A percentile compares a stretch with the other conserved stretches of the same genome.
phyloP scores from a whole-genome alignment of 148 eudicot species.

The Arbutus unedo region DNA sequence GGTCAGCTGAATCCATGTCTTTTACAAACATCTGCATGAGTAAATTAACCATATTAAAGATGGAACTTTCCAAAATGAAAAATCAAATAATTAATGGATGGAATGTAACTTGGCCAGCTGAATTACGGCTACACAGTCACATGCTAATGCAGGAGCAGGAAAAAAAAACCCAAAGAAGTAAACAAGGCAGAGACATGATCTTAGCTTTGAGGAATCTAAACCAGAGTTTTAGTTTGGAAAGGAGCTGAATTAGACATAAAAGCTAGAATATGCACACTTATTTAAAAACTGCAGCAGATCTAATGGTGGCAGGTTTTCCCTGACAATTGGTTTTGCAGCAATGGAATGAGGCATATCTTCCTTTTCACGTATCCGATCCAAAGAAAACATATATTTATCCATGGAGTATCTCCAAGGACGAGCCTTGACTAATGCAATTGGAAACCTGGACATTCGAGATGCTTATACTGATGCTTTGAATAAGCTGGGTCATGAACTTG shows the following conservation, averaged over 20 bases:
- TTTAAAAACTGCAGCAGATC: slow-evolving; percentile 5
- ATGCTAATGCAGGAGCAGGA: not conserved
- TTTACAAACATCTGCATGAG: not conserved
- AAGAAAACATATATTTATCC: slow-evolving; percentile 97
- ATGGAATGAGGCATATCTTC: slow-evolving; percentile 94
- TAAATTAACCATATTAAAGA: not conserved
- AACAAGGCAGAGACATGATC: not conserved
- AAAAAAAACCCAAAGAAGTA: not conserved
- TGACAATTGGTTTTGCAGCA: slow-evolving; percentile 53
- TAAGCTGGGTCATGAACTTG: slow-evolving; percentile 90
- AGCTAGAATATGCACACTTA: not conserved
- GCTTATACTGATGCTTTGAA: slow-evolving; percentile 84
- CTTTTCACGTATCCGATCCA: slow-evolving; percentile 77
- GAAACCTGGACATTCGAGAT: slow-evolving; percentile 77
- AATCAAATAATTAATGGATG: not conserved
- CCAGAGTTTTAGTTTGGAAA: too few relatives aligned
- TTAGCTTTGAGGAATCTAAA: not conserved
- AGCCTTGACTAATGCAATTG: slow-evolving; percentile 90
- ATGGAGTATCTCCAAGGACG: slow-evolving; percentile 99
- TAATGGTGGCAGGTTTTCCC: slow-evolving; percentile 10
- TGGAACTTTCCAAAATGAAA: not conserved
- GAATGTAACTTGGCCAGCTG: too few relatives aligned
- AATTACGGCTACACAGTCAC: not conserved
- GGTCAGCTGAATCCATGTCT: not conserved
- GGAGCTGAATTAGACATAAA: not conserved